A percentile compares a stretch with the other conserved stretches of the same genome.
phyloP scores from a whole-genome alignment of 192 early-diverging fungal species.

The Rhizoclosmatium sp. region DNA sequence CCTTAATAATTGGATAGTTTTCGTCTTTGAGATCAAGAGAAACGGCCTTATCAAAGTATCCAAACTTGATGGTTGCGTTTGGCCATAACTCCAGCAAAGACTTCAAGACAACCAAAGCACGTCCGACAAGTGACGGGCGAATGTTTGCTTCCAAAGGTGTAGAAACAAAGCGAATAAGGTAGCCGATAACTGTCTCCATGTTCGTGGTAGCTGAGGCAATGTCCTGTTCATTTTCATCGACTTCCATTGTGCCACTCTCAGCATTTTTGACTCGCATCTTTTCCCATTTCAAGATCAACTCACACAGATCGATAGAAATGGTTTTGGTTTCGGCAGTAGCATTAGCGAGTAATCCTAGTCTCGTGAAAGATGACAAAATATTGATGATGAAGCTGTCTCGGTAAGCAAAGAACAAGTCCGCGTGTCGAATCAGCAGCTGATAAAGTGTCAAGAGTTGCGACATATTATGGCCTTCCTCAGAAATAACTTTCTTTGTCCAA shows the following conservation, averaged over 20 bases:
- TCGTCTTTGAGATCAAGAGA: conserved; percentile 65
- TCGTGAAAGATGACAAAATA: conserved; percentile 85
- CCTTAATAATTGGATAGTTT: conserved; percentile 63
- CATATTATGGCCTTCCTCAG: conserved; percentile 87
- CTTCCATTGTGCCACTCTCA: conserved; percentile 42
- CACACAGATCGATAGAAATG: conserved; percentile 88
- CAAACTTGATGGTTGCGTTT: conserved; percentile 72
- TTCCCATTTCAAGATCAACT: conserved; percentile 93
- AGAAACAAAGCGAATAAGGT: conserved; percentile 61
- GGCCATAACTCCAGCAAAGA: conserved; percentile 77
- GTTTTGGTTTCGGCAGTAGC: conserved; percentile 85
- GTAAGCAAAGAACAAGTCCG: conserved; percentile 88
- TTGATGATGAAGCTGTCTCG: conserved; percentile 90
- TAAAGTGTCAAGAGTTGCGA: conserved; percentile 91
- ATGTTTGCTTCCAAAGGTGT: conserved; percentile 45
- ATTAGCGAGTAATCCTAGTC: conserved; percentile 85
- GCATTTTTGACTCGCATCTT: conserved; percentile 62
- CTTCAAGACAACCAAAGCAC: conserved; percentile 72
- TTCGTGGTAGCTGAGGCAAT: conserved; percentile 1
- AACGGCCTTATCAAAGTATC: conserved; percentile 72
- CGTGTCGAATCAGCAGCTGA: conserved; percentile 87
- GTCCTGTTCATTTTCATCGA: conserved; percentile 37
- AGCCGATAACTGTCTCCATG: conserved; percentile 49
- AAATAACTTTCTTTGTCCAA: conserved; percentile 68
- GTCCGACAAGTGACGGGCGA: conserved; percentile 36